phyloP scores from a whole-genome alignment of 225 moss, liverwort and hornwort species.

The Marchantia polymorpha region DNA sequence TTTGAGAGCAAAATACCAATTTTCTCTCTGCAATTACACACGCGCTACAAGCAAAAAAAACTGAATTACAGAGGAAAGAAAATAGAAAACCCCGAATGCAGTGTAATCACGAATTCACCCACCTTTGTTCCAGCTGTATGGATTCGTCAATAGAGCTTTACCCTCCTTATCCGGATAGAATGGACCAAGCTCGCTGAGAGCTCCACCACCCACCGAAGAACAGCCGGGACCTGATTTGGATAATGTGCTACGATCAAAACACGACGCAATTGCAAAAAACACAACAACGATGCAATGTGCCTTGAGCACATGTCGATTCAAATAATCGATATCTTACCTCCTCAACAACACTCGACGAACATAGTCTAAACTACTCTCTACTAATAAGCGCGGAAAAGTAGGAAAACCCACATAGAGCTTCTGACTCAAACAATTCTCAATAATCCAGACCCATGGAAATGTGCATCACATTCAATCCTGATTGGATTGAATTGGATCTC shows the following conservation, averaged over 20 bases:
- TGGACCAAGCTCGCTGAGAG: slow-evolving; percentile 91
- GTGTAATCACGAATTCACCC: not conserved
- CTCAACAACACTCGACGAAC: not conserved
- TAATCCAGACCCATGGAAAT: not conserved
- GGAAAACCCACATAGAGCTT: not conserved
- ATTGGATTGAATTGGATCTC: not conserved
- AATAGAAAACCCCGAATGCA: not conserved
- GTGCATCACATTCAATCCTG: not conserved
- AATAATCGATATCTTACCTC: not conserved
- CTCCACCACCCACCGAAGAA: slow-evolving; percentile 90
- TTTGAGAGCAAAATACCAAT: too few relatives aligned
- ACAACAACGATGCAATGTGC: not conserved
- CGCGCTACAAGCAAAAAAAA: too few relatives aligned
- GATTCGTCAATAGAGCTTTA: slow-evolving; percentile 57
- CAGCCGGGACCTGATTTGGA: slow-evolving; percentile 78
- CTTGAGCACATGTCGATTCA: not conserved
- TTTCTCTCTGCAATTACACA: too few relatives aligned
- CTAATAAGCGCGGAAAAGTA: not conserved
- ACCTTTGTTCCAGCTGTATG: slow-evolving; percentile 91
- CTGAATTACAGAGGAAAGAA: too few relatives aligned
- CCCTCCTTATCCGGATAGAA: slow-evolving; percentile 84
- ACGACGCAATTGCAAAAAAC: not conserved
- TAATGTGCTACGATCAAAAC: not conserved
- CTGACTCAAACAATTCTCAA: not conserved
- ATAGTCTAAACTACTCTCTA: not conserved